These are phyloP conservation scores for Tolypocladium paradoxum DNA, from an alignment of 2,329 filamentous ascomycete species.

Conservation along the genomic window DNA sequence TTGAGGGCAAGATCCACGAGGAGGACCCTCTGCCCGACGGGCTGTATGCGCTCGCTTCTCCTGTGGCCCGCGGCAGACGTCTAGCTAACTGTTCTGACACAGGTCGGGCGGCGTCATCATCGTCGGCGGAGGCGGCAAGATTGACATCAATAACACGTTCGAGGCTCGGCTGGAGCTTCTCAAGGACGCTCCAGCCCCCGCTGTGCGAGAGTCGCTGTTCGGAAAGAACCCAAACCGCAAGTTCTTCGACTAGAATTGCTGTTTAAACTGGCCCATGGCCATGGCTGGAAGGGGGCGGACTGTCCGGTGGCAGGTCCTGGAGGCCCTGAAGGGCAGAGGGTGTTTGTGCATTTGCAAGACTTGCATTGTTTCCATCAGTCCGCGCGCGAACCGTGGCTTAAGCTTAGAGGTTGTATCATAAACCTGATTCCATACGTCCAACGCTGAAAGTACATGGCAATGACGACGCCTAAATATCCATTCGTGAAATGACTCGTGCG, in stretches of 20 bases:
- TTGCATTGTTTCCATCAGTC: constrained; percentile 14
- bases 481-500: not conserved
- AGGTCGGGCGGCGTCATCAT: constrained; percentile 79
- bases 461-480: not conserved
- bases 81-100: constrained; percentile 11
- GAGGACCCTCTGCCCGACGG: constrained; percentile 67
- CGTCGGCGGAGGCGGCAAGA: constrained; percentile 77
- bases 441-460: not conserved
- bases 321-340: not conserved
- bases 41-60: constrained; percentile 52
- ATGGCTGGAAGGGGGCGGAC: not conserved
- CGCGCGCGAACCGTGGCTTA: constrained; percentile 11
- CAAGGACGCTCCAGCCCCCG: constrained; percentile 74
- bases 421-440: not conserved
- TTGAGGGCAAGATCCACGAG: constrained; percentile 65
- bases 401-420: constrained; percentile 25
- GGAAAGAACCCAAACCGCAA: constrained; percentile 92
- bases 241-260: constrained; percentile 71
- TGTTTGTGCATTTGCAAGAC: constrained; percentile 9
- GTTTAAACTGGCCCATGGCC: not conserved
- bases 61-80: not conserved
- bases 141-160: constrained; percentile 97
- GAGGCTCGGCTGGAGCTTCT: constrained; percentile 82
- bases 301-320: not conserved
- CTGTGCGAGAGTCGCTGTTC: constrained; percentile 77